phyloP scores from a whole-genome alignment of 306 rosid genomes.

The Lotus japonicus region DNA sequence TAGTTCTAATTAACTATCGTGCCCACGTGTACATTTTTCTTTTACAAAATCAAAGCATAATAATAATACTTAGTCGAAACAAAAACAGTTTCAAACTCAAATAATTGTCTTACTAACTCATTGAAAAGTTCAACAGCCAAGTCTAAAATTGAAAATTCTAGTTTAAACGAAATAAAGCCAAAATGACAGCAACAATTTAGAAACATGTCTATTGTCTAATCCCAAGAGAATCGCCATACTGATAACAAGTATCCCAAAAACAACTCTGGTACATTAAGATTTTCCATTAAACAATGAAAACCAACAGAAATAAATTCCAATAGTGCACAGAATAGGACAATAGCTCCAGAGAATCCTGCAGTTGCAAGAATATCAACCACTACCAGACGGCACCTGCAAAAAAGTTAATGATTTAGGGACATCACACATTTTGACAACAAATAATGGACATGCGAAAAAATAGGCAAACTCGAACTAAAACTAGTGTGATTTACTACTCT shows the following conservation, averaged over 20 bases:
- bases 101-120: neutral
- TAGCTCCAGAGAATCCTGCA: neutral
- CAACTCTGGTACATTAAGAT: constrained; percentile 9
- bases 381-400: constrained; percentile 62
- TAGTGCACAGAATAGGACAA: neutral
- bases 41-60: neutral
- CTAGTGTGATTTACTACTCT: too few relatives aligned
- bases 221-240: constrained; percentile 14
- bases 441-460: too few relatives aligned
- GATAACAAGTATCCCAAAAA: neutral
- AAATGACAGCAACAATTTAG: neutral
- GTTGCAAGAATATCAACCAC: constrained; percentile 31
- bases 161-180: constrained; percentile 9
- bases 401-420: neutral
- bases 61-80: neutral
- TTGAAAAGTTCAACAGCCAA: neutral
- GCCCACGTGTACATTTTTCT: too few relatives aligned
- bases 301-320: neutral
- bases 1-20: too few relatives aligned
- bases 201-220: neutral
- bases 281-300: constrained; percentile 20
- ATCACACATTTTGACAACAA: neutral
- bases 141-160: neutral
- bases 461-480: too few relatives aligned
- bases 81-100: neutral